A percentile compares a stretch with the other conserved stretches of the same genome.
These are phyloP conservation scores for Arabidopsis lyrata DNA, from an alignment of 441 rosid species.

Conservation along the genomic window DNA sequence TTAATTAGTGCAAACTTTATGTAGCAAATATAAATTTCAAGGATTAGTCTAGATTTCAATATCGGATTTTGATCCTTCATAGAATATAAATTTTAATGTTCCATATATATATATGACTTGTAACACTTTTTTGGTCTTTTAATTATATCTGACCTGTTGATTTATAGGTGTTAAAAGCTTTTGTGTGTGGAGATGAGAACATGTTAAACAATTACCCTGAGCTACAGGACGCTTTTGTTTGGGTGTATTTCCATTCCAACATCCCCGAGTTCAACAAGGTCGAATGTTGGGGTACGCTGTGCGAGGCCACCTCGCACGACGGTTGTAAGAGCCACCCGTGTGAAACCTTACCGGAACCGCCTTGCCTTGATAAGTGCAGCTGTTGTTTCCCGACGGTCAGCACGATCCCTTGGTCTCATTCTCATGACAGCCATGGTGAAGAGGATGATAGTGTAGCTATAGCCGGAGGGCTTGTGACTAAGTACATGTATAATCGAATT, in stretches of 20 bases:
- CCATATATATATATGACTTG: neutral
- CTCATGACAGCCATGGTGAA: constrained; percentile 17
- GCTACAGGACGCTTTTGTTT: constrained; percentile 76
- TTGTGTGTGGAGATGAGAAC: constrained; percentile 82
- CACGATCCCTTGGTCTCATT: constrained; percentile 59
- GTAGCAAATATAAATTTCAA: neutral
- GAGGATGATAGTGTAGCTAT: neutral
- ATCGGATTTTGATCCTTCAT: neutral
- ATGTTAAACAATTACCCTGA: constrained; percentile 77
- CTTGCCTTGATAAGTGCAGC: constrained; percentile 57
- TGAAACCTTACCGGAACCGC: constrained; percentile 52
- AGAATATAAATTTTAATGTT: neutral
- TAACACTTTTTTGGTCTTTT: neutral
- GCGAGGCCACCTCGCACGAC: constrained; percentile 51
- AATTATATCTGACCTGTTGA: neutral
- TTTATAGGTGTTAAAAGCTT: constrained; percentile 76
- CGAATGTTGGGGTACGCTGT: constrained; percentile 88
- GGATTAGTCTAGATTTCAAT: neutral
- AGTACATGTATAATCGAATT: neutral
- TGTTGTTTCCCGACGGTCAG: constrained; percentile 83
- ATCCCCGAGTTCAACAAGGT: constrained; percentile 71
- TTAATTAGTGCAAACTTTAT: neutral
- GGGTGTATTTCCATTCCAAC: constrained; percentile 91
- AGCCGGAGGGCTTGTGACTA: neutral
- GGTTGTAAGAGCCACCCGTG: constrained; percentile 28